These are phyloP conservation scores for Saccharomyces mikatae DNA, from an alignment of 805 yeast genomes.

Conservation along the genomic window DNA sequence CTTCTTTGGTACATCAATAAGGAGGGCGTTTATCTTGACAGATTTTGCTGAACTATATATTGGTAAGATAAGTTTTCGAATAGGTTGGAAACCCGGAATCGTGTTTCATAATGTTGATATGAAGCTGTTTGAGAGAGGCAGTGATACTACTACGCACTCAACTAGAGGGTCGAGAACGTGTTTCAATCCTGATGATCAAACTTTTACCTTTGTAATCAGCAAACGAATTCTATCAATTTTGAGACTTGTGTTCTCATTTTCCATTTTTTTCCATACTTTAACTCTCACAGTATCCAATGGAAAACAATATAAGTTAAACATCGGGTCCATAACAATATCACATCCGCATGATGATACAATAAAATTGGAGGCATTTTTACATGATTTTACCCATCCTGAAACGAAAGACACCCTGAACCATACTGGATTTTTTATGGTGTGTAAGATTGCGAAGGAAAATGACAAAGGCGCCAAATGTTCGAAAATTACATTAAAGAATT, in stretches of 20 bases:
- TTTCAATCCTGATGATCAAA: neutral
- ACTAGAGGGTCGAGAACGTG: neutral
- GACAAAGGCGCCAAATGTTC: conserved; percentile 1
- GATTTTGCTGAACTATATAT: conserved; percentile 9
- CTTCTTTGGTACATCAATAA: conserved; percentile 15
- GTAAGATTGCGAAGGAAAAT: conserved; percentile 4
- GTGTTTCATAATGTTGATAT: conserved; percentile 14
- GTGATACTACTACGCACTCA: neutral
- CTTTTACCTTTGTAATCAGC: conserved; percentile 7
- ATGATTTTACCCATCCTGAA: conserved; percentile 10
- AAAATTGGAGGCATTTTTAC: conserved; percentile 14
- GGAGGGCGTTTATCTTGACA: conserved; percentile 8
- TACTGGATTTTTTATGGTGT: conserved; percentile 11
- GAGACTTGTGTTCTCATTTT: conserved; percentile 11
- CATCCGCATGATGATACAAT: conserved; percentile 10
- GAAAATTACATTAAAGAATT: conserved; percentile 7
- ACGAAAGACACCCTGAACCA: conserved; percentile 14
- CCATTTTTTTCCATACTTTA: conserved; percentile 9
- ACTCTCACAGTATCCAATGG: conserved; percentile 7
- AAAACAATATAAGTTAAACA: conserved; percentile 6
- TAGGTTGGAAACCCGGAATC: conserved; percentile 16
- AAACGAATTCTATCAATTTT: conserved; percentile 7
- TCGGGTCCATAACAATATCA: conserved; percentile 14
- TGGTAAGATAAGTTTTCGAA: conserved; percentile 11
- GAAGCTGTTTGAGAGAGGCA: neutral